Evolutionary conservation across 116 monocot species (phyloP).

Genomic region (Papilionanthe hybrid): DNA sequence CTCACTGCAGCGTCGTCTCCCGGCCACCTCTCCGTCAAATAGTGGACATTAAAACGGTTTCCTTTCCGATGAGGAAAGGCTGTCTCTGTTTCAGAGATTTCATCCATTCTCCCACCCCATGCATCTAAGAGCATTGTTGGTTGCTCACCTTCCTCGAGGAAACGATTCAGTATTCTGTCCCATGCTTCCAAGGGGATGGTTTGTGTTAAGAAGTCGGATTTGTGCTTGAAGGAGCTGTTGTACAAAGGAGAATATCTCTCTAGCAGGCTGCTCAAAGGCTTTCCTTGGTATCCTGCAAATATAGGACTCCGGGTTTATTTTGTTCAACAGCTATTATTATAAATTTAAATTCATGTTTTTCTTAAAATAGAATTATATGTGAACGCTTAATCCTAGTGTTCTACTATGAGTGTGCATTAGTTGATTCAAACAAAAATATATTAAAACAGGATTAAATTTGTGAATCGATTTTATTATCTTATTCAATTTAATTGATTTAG

Average conservation of each 20-base stretch:
- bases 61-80: slow-evolving; percentile 44
- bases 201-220: slow-evolving; percentile 38
- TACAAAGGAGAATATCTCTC: slow-evolving; percentile 1
- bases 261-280: slow-evolving; percentile 10
- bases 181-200: slow-evolving; percentile 21
- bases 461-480: too few species aligned
- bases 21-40: slow-evolving; percentile 26
- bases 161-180: background rate
- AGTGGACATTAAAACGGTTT: slow-evolving; percentile 32
- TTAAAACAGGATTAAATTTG: too few species aligned
- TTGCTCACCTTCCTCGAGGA: slow-evolving; percentile 21
- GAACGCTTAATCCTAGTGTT: too few species aligned
- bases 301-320: background rate
- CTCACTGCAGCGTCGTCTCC: background rate
- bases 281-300: background rate
- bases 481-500: too few species aligned
- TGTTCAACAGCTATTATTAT: too few species aligned
- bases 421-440: too few species aligned
- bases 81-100: slow-evolving; percentile 11
- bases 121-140: slow-evolving; percentile 37
- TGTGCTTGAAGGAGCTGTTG: slow-evolving; percentile 39
- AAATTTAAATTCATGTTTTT: too few species aligned
- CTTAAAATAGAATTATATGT: too few species aligned
- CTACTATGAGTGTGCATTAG: too few species aligned
- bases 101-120: slow-evolving; percentile 27